A percentile compares a stretch with the other conserved stretches of the same genome.
Conservation (phyloP, 2,329 filamentous ascomycete species). For the Balansia obtecta region DNA sequence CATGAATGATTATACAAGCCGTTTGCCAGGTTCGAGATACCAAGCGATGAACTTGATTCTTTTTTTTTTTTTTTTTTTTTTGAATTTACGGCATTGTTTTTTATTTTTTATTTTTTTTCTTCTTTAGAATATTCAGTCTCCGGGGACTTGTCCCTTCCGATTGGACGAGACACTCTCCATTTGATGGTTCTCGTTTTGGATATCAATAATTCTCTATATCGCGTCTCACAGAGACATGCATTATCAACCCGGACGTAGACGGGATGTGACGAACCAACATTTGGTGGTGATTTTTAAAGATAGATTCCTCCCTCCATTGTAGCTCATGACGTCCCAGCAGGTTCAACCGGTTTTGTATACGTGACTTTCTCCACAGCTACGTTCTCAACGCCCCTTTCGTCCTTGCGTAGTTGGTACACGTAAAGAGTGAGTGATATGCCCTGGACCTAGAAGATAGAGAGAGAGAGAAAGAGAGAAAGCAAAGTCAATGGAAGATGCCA, state of each 20-base stretch:
- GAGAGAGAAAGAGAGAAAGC: not conserved
- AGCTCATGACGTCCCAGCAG: slow-evolving; percentile 34
- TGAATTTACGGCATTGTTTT: slow-evolving; percentile 16
- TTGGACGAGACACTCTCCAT: slow-evolving; percentile 8
- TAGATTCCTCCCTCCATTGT: too few relatives aligned
- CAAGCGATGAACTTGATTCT: slow-evolving; percentile 19
- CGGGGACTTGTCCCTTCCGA: slow-evolving; percentile 5
- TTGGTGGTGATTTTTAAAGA: too few relatives aligned
- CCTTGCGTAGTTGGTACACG: slow-evolving; percentile 77
- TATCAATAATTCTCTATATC: slow-evolving; percentile 5
- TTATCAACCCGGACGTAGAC: slow-evolving; percentile 10
- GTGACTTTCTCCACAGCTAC: slow-evolving; percentile 80
- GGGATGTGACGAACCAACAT: not conserved
- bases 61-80: slow-evolving; percentile 20
- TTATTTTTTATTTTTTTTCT: too few relatives aligned
- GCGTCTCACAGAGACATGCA: slow-evolving; percentile 7
- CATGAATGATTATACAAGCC: slow-evolving; percentile 13
- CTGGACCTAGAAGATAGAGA: slow-evolving; percentile 58
- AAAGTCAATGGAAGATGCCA: not conserved
- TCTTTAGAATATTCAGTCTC: slow-evolving; percentile 9
- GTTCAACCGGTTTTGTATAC: slow-evolving; percentile 63
- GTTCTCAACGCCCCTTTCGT: slow-evolving; percentile 63
- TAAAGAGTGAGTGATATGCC: slow-evolving; percentile 92
- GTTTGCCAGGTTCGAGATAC: slow-evolving; percentile 21
- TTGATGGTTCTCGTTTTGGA: slow-evolving; percentile 10